These are phyloP conservation scores for Fraxinus platypoda DNA, from an alignment of 305 asterid species.

Conservation along the genomic window DNA sequence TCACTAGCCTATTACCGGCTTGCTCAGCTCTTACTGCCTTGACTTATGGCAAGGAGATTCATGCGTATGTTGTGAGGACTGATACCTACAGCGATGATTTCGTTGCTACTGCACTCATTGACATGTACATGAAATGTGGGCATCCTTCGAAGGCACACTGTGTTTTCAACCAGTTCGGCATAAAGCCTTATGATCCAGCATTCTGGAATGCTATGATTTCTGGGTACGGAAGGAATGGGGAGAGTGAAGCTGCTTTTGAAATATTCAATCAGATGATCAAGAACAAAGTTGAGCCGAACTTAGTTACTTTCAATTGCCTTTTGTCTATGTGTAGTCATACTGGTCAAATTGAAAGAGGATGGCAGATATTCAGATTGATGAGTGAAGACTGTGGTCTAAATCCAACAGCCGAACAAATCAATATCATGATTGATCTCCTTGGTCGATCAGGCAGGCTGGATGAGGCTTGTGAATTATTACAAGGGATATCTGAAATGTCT, in stretches of 20 bases:
- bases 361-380: slow-evolving; percentile 48
- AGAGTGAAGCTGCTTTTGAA: slow-evolving; percentile 58
- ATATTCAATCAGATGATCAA: slow-evolving; percentile 56
- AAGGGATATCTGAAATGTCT: slow-evolving; percentile 31
- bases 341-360: slow-evolving; percentile 42
- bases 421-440: slow-evolving; percentile 64
- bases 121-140: slow-evolving; percentile 93
- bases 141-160: slow-evolving; percentile 38
- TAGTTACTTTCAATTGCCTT: slow-evolving; percentile 67
- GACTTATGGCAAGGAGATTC: slow-evolving; percentile 58
- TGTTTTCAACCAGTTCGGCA: slow-evolving; percentile 47
- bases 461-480: slow-evolving; percentile 69
- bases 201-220: slow-evolving; percentile 96
- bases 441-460: slow-evolving; percentile 69
- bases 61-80: slow-evolving; percentile 57
- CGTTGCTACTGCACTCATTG: slow-evolving; percentile 62
- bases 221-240: slow-evolving; percentile 78
- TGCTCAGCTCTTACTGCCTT: slow-evolving; percentile 54
- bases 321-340: slow-evolving; percentile 45
- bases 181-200: slow-evolving; percentile 62
- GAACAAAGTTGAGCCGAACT: slow-evolving; percentile 60
- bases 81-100: slow-evolving; percentile 40
- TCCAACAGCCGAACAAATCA: slow-evolving; percentile 64
- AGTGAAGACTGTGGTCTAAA: slow-evolving; percentile 44
- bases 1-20: slow-evolving; percentile 67